These are phyloP conservation scores for Pichiaceae sp. DNA, from an alignment of 1,139 yeast genomes.

Conservation along the genomic window DNA sequence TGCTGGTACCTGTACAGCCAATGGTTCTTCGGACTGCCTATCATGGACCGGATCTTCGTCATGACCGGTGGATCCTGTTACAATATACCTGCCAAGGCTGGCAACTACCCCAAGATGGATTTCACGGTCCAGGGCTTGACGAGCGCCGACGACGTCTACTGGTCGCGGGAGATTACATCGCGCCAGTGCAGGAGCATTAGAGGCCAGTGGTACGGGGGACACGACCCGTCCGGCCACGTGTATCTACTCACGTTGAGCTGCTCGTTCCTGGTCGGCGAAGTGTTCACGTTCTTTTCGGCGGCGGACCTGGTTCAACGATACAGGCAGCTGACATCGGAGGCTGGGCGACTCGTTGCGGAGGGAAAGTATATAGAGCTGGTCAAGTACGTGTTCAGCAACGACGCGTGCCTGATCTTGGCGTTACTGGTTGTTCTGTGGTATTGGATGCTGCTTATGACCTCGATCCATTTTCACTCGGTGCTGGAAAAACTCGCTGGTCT, in stretches of 20 bases:
- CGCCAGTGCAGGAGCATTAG: slow-evolving; percentile 47
- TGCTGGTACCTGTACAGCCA: slow-evolving; percentile 87
- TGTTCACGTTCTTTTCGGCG: slow-evolving; percentile 20
- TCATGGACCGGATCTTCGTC: slow-evolving; percentile 81
- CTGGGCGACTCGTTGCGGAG: slow-evolving; percentile 1
- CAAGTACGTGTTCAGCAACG: slow-evolving; percentile 14
- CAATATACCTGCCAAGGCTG: slow-evolving; percentile 13
- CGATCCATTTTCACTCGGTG: slow-evolving; percentile 76
- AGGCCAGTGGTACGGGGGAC: slow-evolving; percentile 88
- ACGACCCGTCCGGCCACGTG: slow-evolving; percentile 94
- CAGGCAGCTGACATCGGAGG: slow-evolving; percentile 4
- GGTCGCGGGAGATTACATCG: slow-evolving; percentile 15
- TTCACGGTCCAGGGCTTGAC: not conserved
- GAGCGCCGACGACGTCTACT: slow-evolving; percentile 4
- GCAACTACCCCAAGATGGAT: slow-evolving; percentile 5
- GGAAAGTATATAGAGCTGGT: slow-evolving; percentile 7
- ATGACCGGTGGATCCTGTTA: slow-evolving; percentile 78
- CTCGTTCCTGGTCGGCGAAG: slow-evolving; percentile 61
- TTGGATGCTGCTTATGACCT: slow-evolving; percentile 84
- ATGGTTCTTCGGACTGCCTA: slow-evolving; percentile 81
- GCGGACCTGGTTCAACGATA: slow-evolving; percentile 11
- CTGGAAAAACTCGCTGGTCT: slow-evolving; percentile 66
- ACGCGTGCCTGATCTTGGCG: slow-evolving; percentile 38
- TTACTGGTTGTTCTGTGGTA: slow-evolving; percentile 56
- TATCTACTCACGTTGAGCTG: slow-evolving; percentile 71